Base-by-base conservation (phyloP, 1,284 basidiomycete species). In the Porogramme epimiltina region DNA sequence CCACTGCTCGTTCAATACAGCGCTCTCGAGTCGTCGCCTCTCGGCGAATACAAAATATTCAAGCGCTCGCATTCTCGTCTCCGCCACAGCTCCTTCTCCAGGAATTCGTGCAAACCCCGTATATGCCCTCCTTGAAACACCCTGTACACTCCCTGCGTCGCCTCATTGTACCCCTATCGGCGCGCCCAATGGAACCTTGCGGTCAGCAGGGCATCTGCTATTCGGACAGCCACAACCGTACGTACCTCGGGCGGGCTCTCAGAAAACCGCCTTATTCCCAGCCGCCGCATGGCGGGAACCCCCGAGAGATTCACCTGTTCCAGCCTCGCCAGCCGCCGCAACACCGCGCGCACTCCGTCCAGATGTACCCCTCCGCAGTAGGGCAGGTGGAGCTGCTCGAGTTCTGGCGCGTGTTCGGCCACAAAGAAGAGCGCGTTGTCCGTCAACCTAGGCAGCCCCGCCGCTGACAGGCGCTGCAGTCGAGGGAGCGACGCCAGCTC, bases 351-450 rank as follows among this genome's bases (percentile, higher is more conserved):
- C 36, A 95, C 76, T 2, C 91, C 91, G 20, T 85, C 82, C 26
- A 96, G 80, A 13, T 87, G 84, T 52, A 98, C 75, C 48, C 87
- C 81, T 57, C 90, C 86, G 73, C 95, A 98, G 69, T 94, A 94
- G 15, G 91, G 92, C 11, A 98, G 72, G 64, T 97, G 91, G 40
- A 97, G 80, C 13, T 93, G 82, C 65, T 95, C 91, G 52, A 98
- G 74, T 16, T 79, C 80, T 40, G 77, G 70, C 52, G 80, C 69
- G 76, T 92, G 80, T 59, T 85, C 89, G 59, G 80, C 78, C 3
- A 85, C 69, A 56, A 84, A 73, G 61, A 90, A 89, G 31, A 87
- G 66, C 6, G 79, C 84, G 60, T 84, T 81, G 66, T 87, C 86
- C 4, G 86, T 87, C 60, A 87, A 59, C 59, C 78, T 81, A 13